A percentile compares a stretch with the other conserved stretches of the same genome.
Evolutionary conservation across 176 grass and related monocot genomes (phyloP).

Genomic region (Lolium perenne): DNA sequence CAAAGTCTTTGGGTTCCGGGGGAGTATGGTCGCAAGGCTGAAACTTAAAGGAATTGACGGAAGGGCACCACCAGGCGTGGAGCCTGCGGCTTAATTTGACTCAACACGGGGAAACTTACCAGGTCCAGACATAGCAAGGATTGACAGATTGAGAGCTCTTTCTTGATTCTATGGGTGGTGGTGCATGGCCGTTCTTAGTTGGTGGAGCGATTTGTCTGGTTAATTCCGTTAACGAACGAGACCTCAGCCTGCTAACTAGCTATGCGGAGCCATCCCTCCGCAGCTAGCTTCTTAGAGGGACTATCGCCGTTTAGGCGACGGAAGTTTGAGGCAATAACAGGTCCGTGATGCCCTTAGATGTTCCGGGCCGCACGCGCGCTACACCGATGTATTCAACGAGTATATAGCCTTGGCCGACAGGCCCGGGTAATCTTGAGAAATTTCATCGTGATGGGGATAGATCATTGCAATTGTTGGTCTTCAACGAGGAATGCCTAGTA

Average conservation of each 20-base stretch:
- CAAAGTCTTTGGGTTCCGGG: slow-evolving; percentile 85
- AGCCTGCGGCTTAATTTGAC: slow-evolving; percentile 21
- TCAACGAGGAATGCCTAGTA: slow-evolving; percentile 80
- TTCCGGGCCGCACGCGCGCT: slow-evolving; percentile 60
- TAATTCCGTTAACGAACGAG: slow-evolving; percentile 78
- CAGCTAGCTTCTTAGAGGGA: slow-evolving; percentile 92
- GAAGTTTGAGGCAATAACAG: slow-evolving; percentile 82
- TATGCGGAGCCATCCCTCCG: slow-evolving; percentile 58
- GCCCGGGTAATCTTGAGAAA: slow-evolving; percentile 38
- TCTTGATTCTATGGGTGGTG: too few species aligned
- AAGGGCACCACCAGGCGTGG: slow-evolving; percentile 46
- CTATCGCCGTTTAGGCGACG: slow-evolving; percentile 71
- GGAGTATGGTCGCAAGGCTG: slow-evolving; percentile 54
- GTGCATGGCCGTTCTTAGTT: slow-evolving; percentile 7
- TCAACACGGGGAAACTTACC: background rate
- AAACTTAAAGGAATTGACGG: slow-evolving; percentile 41
- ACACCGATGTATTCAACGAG: slow-evolving; percentile 61
- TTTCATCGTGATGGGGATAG: slow-evolving; percentile 78
- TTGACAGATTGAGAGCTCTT: too few species aligned
- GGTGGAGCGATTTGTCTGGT: slow-evolving; percentile 48
- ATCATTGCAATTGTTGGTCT: slow-evolving; percentile 76
- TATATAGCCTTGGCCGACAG: slow-evolving; percentile 44
- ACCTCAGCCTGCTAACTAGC: slow-evolving; percentile 73
- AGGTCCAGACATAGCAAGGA: too few species aligned
- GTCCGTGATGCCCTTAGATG: slow-evolving; percentile 82